Evolutionary conservation across 2,329 filamentous ascomycete genomes (phyloP).

Genomic region (Trichoderma sp.): DNA sequence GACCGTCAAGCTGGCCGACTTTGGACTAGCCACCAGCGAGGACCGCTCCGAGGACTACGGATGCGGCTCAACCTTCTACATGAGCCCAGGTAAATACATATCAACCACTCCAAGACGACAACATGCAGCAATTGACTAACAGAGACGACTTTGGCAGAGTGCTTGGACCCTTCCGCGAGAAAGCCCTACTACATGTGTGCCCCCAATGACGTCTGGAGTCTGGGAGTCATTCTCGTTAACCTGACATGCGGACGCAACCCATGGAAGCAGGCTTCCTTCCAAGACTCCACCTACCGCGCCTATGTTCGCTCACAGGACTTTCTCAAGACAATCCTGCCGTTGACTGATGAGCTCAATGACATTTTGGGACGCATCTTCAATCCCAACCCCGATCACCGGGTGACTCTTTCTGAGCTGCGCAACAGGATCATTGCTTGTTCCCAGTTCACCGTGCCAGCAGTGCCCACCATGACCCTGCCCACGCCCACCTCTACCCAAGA

Average conservation of each 20-base stretch:
- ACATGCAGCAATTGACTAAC: not conserved
- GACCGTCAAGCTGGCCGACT: slow-evolving; percentile 94
- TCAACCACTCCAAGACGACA: not conserved
- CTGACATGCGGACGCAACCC: slow-evolving; percentile 96
- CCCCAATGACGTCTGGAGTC: slow-evolving; percentile 94
- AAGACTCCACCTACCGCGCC: slow-evolving; percentile 92
- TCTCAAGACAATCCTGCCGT: slow-evolving; percentile 84
- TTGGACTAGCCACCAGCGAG: slow-evolving; percentile 87
- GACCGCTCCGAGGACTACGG: slow-evolving; percentile 88
- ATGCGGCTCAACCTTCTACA: slow-evolving; percentile 98
- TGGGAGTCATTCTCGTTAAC: slow-evolving; percentile 98
- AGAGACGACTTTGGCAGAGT: slow-evolving; percentile 59
- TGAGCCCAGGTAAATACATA: slow-evolving; percentile 85
- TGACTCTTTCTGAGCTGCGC: slow-evolving; percentile 76
- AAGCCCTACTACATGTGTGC: slow-evolving; percentile 82
- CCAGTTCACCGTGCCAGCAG: slow-evolving; percentile 59
- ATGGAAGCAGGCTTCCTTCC: slow-evolving; percentile 92
- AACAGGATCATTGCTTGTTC: slow-evolving; percentile 73
- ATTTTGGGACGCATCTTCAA: slow-evolving; percentile 88
- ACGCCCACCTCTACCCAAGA: slow-evolving; percentile 44
- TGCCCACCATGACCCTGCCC: slow-evolving; percentile 35
- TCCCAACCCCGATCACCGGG: slow-evolving; percentile 76
- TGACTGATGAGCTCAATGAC: slow-evolving; percentile 84
- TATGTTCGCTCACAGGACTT: slow-evolving; percentile 84
- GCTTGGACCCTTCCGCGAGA: slow-evolving; percentile 72